Evolutionary conservation across 768 basidiomycete genomes (phyloP).

Genomic region (Coprinellus micaceus): DNA sequence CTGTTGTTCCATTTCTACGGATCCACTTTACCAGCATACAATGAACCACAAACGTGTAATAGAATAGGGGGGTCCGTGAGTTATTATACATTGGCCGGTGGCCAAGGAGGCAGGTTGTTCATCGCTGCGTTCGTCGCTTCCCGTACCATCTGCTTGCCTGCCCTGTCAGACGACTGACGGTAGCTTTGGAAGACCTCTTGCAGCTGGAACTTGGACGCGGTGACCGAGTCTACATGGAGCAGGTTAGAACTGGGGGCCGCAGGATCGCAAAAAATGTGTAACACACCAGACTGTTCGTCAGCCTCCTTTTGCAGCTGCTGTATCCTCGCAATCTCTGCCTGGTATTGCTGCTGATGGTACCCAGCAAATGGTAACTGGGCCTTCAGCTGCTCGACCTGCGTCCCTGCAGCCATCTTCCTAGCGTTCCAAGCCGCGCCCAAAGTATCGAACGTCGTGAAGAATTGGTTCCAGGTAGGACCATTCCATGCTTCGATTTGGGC

Average conservation of each 20-base stretch:
- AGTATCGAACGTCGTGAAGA: conserved; percentile 56
- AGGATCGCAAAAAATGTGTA: neutral
- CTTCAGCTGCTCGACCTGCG: conserved; percentile 40
- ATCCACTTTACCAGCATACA: no score
- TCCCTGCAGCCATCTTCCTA: conserved; percentile 54
- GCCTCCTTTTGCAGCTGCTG: conserved; percentile 64
- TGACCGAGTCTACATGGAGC: conserved; percentile 48
- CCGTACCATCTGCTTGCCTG: conserved; percentile 71
- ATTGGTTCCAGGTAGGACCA: conserved; percentile 65
- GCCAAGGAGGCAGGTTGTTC: conserved; percentile 71
- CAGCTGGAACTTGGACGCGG: conserved; percentile 73
- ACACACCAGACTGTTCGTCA: conserved; percentile 47
- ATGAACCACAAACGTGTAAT: no score
- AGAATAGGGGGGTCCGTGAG: no score
- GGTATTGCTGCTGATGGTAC: conserved; percentile 44
- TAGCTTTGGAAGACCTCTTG: conserved; percentile 71
- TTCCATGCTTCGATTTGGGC: conserved; percentile 71
- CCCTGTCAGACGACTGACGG: conserved; percentile 65
- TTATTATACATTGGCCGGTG: conserved; percentile 24
- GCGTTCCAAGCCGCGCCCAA: conserved; percentile 64
- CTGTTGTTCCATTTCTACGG: no score
- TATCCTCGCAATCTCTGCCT: conserved; percentile 55
- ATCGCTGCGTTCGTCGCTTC: conserved; percentile 78
- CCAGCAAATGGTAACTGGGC: conserved; percentile 30
- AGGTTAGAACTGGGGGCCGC: neutral